These are phyloP conservation scores for Plasmodium relictum DNA, from an alignment of 169 alveolate genomes.

Conservation along the genomic window DNA sequence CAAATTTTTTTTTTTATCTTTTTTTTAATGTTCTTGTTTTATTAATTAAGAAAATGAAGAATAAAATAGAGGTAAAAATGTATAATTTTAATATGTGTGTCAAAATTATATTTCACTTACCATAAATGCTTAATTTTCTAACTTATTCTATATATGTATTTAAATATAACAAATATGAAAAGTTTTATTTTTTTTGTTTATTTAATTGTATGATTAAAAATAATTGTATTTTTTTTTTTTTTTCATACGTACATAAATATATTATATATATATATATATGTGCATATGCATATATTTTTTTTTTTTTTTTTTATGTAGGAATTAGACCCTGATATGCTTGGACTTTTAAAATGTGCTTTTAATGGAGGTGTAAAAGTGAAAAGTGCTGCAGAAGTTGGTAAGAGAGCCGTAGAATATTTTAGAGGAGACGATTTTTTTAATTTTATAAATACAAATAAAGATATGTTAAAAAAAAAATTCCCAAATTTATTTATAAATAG, in stretches of 20 bases:
- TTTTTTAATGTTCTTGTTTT: constrained; percentile 33
- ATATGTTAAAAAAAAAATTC: constrained; percentile 79
- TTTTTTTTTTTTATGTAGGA: constrained; percentile 23
- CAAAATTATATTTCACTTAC: no score
- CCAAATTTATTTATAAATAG: constrained; percentile 76
- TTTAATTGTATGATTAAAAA: no score
- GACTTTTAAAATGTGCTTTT: constrained; percentile 56
- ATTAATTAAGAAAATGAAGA: constrained; percentile 29
- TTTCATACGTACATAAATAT: neutral
- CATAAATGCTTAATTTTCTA: no score
- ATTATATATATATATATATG: neutral
- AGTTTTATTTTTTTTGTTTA: no score
- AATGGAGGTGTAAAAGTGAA: constrained; percentile 79
- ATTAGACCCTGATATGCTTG: constrained; percentile 64
- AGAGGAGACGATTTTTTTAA: constrained; percentile 88
- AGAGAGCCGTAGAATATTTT: constrained; percentile 90
- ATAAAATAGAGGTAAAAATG: constrained; percentile 41
- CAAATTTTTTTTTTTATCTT: neutral
- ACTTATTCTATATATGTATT: no score
- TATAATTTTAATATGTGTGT: no score
- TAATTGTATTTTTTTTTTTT: no score
- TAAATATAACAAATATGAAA: no score
- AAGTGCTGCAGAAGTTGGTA: constrained; percentile 87
- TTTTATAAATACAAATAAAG: constrained; percentile 83
- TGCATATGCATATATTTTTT: neutral